These are phyloP conservation scores for Boletus sp. DNA, from an alignment of 1,284 basidiomycete species.

Conservation along the genomic window DNA sequence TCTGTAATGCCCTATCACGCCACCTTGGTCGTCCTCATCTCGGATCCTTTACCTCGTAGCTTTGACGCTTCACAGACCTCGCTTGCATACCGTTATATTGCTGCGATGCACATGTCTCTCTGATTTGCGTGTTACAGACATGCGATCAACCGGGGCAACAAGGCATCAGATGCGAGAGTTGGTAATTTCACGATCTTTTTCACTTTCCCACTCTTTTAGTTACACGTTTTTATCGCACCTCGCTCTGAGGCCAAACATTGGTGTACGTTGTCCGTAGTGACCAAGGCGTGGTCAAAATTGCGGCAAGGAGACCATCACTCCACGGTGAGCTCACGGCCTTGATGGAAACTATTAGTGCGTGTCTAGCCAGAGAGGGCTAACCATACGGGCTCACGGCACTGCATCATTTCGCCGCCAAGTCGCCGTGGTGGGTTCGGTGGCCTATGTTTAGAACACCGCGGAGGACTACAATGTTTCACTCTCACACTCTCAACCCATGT, in stretches of 20 bases:
- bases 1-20: slow-evolving; percentile 19
- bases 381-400: no score
- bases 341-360: no score
- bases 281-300: no score
- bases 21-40: slow-evolving; percentile 26
- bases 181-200: slow-evolving; percentile 17
- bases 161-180: not conserved
- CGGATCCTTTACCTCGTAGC: slow-evolving; percentile 7
- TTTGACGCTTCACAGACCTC: slow-evolving; percentile 21
- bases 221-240: not conserved
- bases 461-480: not conserved
- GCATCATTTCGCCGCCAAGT: not conserved
- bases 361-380: no score
- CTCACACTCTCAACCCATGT: slow-evolving; percentile 4
- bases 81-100: slow-evolving; percentile 15
- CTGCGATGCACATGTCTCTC: slow-evolving; percentile 10
- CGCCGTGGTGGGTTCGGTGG: not conserved
- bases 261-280: not conserved
- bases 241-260: no score
- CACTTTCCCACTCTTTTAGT: slow-evolving; percentile 4
- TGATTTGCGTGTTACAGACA: slow-evolving; percentile 8
- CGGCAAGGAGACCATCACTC: no score
- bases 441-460: slow-evolving; percentile 18
- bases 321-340: no score
- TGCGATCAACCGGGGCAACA: slow-evolving; percentile 13